Evolutionary conservation across 1,284 basidiomycete species (phyloP).

Genomic region (Porogramme epimiltina): DNA sequence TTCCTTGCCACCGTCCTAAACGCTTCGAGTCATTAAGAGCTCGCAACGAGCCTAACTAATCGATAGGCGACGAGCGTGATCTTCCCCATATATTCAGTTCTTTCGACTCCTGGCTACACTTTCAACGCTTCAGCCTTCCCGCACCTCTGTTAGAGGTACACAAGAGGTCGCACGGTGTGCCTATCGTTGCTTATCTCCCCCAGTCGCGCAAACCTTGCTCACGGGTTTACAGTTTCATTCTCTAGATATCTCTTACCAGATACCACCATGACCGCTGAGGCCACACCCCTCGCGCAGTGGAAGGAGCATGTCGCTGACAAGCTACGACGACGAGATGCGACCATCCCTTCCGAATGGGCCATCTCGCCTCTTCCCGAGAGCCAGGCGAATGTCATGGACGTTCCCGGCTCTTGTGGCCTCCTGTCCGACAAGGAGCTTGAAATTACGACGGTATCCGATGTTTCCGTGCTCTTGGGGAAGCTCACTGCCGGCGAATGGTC

Average conservation of each 20-base stretch:
- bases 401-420: slow-evolving; percentile 45
- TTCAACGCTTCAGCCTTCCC: too few relatives aligned
- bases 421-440: slow-evolving; percentile 41
- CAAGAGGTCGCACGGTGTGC: too few relatives aligned
- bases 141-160: too few relatives aligned
- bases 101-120: too few relatives aligned
- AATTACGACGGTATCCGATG: slow-evolving; percentile 26
- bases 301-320: slow-evolving; percentile 32
- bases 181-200: background rate
- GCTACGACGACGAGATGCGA: slow-evolving; percentile 40
- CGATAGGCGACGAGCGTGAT: too few relatives aligned
- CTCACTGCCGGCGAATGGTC: slow-evolving; percentile 38
- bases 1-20: too few relatives aligned
- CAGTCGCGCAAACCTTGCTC: background rate
- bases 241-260: background rate
- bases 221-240: too few relatives aligned
- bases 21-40: too few relatives aligned
- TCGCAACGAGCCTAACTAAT: too few relatives aligned
- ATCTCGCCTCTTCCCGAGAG: slow-evolving; percentile 32
- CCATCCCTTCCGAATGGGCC: slow-evolving; percentile 51
- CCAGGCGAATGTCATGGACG: slow-evolving; percentile 39
- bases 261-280: slow-evolving; percentile 2
- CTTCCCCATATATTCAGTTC: too few relatives aligned
- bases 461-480: slow-evolving; percentile 35
- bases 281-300: slow-evolving; percentile 5